Conservation (phyloP, 2,329 filamentous ascomycete species). For the Botryosphaeria dothidea region DNA sequence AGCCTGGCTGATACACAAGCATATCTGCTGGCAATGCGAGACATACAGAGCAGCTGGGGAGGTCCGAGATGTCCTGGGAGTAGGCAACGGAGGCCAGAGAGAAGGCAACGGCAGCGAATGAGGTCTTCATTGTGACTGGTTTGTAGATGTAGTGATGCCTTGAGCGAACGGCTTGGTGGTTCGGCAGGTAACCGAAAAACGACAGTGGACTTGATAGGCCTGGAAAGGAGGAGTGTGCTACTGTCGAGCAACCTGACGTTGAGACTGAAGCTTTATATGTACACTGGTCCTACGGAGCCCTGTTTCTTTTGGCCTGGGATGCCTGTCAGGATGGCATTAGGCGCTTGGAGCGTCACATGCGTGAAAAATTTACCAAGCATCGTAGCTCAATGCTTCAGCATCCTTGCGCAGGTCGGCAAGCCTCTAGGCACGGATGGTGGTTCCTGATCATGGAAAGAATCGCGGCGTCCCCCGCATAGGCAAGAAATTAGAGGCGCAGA, state of each 20-base stretch:
- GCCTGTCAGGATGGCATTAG: too few species aligned
- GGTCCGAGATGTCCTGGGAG: constrained; percentile 45
- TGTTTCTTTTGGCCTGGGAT: neutral
- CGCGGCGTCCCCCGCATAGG: constrained; percentile 23
- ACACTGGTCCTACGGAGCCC: neutral
- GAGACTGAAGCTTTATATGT: constrained; percentile 21
- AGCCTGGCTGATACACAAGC: constrained; percentile 6
- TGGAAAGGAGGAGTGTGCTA: constrained; percentile 5
- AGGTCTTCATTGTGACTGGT: constrained; percentile 39
- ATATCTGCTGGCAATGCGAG: neutral
- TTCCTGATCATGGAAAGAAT: constrained; percentile 19
- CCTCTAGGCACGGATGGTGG: constrained; percentile 14
- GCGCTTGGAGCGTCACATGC: constrained; percentile 14
- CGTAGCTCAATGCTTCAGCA: constrained; percentile 20
- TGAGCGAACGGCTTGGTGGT: constrained; percentile 17
- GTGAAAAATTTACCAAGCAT: constrained; percentile 22
- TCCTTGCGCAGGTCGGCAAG: constrained; percentile 1
- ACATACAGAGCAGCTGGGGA: constrained; percentile 51
- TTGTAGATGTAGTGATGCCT: neutral
- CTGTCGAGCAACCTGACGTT: neutral
- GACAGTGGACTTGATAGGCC: constrained; percentile 8
- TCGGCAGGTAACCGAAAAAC: constrained; percentile 18
- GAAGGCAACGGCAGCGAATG: constrained; percentile 39
- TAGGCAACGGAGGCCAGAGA: constrained; percentile 46
- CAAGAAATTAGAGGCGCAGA: constrained; percentile 29